These are phyloP conservation scores for Suillus plorans DNA, from an alignment of 768 basidiomycete genomes.

Conservation along the genomic window DNA sequence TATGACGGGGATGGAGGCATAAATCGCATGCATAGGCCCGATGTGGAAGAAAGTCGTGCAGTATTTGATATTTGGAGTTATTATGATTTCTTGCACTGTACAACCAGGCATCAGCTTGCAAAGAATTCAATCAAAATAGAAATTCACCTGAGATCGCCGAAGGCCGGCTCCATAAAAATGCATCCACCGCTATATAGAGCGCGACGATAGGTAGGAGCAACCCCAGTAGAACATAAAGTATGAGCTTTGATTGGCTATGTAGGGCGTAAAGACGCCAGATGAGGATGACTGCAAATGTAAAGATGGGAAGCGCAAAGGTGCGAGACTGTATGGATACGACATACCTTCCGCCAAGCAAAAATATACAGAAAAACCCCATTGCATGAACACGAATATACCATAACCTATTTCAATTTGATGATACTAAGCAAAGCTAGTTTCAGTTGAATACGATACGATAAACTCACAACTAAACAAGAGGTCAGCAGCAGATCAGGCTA, in stretches of 20 bases:
- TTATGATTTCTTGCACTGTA: neutral
- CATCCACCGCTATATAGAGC: neutral
- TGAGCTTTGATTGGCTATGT: neutral
- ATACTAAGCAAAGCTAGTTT: neutral
- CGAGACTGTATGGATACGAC: too few species aligned
- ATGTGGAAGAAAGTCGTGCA: neutral
- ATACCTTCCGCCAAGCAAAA: neutral
- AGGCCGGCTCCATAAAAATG: neutral
- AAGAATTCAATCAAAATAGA: neutral
- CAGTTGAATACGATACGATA: neutral
- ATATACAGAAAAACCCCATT: neutral
- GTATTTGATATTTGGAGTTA: neutral
- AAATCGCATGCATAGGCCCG: neutral
- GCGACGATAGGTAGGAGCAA: neutral
- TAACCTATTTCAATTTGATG: neutral
- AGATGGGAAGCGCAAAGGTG: neutral
- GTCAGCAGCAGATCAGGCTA: neutral
- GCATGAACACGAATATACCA: neutral
- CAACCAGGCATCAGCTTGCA: neutral
- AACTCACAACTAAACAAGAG: neutral
- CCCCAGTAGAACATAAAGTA: neutral
- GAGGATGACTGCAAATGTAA: neutral
- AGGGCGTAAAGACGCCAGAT: constrained; percentile 1
- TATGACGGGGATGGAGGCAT: neutral
- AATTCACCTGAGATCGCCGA: neutral